Conservation (phyloP, 2,329 filamentous ascomycete genomes). For the Cadophora sp. region DNA sequence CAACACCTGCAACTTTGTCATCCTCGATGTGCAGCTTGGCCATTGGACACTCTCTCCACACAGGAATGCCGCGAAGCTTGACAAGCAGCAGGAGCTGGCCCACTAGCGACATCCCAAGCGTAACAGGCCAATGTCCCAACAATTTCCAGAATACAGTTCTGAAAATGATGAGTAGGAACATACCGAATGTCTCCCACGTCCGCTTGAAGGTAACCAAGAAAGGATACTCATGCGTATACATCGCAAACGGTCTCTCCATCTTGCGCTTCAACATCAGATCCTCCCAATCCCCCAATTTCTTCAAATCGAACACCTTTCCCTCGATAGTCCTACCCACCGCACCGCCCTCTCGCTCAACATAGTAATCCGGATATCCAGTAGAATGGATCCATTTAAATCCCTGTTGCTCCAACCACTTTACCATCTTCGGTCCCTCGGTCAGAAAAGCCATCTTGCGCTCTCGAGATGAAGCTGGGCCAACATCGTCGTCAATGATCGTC, state of each 20-base stretch:
- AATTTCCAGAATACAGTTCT: background rate
- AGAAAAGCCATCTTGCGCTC: conserved; percentile 44
- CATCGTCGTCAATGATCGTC: conserved; percentile 42
- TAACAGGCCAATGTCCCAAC: conserved; percentile 20
- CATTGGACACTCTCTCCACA: conserved; percentile 18
- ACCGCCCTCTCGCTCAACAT: conserved; percentile 31
- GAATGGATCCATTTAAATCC: conserved; percentile 43
- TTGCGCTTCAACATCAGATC: background rate
- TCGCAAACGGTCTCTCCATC: background rate
- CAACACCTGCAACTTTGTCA: conserved; percentile 41
- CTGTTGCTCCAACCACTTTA: conserved; percentile 41
- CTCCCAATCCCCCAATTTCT: conserved; percentile 19
- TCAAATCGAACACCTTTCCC: conserved; percentile 25
- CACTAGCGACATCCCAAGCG: conserved; percentile 20
- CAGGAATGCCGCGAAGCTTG: conserved; percentile 8
- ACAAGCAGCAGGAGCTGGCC: conserved; percentile 22
- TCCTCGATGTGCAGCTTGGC: conserved; percentile 18
- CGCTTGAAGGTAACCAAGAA: conserved; percentile 8
- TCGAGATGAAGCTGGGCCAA: conserved; percentile 42
- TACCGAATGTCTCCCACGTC: conserved; percentile 15
- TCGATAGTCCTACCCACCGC: conserved; percentile 23
- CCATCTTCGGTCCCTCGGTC: conserved; percentile 44
- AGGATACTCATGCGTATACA: conserved; percentile 16
- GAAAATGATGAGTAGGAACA: conserved; percentile 2
- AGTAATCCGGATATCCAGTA: conserved; percentile 46